Base-by-base conservation (phyloP, 192 early-diverging fungal genomes). In the Backusella morwellensis region DNA sequence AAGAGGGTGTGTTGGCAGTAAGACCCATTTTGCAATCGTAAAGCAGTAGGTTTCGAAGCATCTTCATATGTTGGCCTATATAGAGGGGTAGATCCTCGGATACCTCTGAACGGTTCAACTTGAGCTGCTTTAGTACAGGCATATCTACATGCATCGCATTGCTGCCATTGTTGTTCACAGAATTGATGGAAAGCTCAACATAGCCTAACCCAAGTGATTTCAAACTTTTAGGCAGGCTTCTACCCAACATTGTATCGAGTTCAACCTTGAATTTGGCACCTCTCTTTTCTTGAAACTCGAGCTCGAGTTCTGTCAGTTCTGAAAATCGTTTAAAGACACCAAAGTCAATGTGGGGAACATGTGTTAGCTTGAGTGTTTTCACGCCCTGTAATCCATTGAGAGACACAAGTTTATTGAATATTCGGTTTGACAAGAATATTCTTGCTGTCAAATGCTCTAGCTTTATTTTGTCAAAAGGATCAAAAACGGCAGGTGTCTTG, bases 261-360 rank as follows among this genome's bases (percentile, higher is more conserved):
- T 63, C 56, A 29, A 63, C 23, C 23, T 9, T 29, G 56, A 63
- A 63, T 63, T 63, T 63, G 12, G 23, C 12, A 29, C 56, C 56
- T 63, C 56, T 63, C 56, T 63, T 63, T 63, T 63, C 56, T 63
- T 63, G 23, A 63, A 63, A 63, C 4, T 63, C 56, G 9, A 63
- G 26, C 12, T 63, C 56, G 9, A 63, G 26, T 63, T 63, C 56
- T 14, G 23, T 63, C 21, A 63, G n/a, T 23, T 26, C 12, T 63
- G 56, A 21, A 63, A 63, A 63, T 26, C 23, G 56, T 14, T 63
- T 63, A 29, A 63, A 63, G 7, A 4, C 23, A 23, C 23, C 0
- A 3, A 63, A 29, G 12, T 63, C 56, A 1, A 63, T 12, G 7
- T 63, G 56, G 29, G 56, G 56, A 12, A 63, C 56, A 23, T 63